Evolutionary conservation across 1,139 yeast genomes (phyloP).

Genomic region (Starmera stellimalicola): DNA sequence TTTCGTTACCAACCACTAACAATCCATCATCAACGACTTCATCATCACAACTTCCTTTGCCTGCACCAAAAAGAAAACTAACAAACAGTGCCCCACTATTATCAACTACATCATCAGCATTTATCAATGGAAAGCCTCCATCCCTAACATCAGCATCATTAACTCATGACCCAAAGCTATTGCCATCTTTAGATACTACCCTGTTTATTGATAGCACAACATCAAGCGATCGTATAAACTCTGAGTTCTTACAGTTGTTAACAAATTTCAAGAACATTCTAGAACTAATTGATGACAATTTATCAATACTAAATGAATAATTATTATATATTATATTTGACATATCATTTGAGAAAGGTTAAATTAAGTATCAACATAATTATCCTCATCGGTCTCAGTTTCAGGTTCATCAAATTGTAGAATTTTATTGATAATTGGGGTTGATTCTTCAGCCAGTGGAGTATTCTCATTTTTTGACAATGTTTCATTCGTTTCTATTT

Average conservation of each 20-base stretch:
- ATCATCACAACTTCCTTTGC: constrained; percentile 26
- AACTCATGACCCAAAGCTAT: constrained; percentile 5
- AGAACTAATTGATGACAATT: constrained; percentile 18
- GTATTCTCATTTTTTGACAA: no score
- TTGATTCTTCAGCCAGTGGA: no score
- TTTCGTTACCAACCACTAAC: constrained; percentile 4
- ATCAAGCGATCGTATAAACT: constrained; percentile 12
- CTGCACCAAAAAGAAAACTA: constrained; percentile 8
- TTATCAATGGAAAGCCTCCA: background rate
- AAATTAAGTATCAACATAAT: constrained; percentile 15
- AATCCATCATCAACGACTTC: constrained; percentile 28
- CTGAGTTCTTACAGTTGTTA: constrained; percentile 14
- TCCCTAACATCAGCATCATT: constrained; percentile 7
- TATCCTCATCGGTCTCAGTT: constrained; percentile 3
- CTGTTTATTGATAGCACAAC: constrained; percentile 15
- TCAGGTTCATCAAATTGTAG: constrained; percentile 2
- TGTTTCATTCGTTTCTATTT: background rate
- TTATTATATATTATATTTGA: background rate
- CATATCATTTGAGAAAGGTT: no score
- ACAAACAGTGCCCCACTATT: constrained; percentile 6
- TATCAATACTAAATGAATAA: constrained; percentile 14
- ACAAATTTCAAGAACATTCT: constrained; percentile 12
- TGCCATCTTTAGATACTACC: constrained; percentile 12
- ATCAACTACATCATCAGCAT: background rate
- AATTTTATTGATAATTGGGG: no score